phyloP scores from a whole-genome alignment of 176 grass and related monocot genomes.

The Alopecurus myosuroides region DNA sequence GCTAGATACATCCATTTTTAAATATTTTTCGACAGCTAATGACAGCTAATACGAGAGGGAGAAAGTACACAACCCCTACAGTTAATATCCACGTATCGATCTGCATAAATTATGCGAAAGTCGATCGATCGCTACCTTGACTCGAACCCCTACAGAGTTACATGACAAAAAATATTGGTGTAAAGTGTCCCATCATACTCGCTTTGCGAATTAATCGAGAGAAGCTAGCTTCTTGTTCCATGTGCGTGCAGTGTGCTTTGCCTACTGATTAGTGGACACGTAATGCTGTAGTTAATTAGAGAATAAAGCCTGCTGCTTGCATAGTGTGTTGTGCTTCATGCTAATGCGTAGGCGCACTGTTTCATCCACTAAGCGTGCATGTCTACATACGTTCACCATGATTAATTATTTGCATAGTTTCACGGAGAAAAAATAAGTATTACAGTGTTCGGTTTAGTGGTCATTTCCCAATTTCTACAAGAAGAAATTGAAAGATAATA shows the following conservation, averaged over 20 bases:
- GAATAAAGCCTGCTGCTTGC: conserved; percentile 14
- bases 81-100: too few relatives aligned
- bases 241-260: conserved; percentile 29
- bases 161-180: neutral
- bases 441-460: neutral
- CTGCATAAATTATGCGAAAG: neutral
- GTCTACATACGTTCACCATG: neutral
- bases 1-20: too few relatives aligned
- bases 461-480: neutral
- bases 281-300: conserved; percentile 32
- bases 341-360: conserved; percentile 6
- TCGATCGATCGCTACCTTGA: neutral
- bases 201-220: conserved; percentile 42
- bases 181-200: conserved; percentile 36
- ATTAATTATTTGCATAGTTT: neutral
- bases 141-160: too few relatives aligned
- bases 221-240: conserved; percentile 24
- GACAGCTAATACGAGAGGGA: too few relatives aligned
- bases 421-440: neutral
- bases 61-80: too few relatives aligned
- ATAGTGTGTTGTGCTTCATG: conserved; percentile 16
- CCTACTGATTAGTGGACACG: conserved; percentile 36
- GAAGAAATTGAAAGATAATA: neutral
- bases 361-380: neutral
- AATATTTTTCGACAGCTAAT: too few relatives aligned